Evolutionary conservation across 768 basidiomycete species (phyloP).

Genomic region (Suillus subalutaceus): DNA sequence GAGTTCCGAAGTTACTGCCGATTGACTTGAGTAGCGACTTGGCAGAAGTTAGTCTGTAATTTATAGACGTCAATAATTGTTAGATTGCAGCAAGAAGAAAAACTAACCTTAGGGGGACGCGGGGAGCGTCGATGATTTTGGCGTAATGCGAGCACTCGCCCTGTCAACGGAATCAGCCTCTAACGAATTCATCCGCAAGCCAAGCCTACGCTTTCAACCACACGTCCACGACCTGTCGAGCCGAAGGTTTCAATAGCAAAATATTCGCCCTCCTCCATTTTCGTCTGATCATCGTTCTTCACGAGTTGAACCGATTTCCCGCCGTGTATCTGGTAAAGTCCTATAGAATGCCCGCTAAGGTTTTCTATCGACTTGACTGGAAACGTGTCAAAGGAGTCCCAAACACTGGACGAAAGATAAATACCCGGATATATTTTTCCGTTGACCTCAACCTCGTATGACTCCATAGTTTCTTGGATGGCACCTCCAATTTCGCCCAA

Average conservation of each 20-base stretch:
- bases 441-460: conserved; percentile 93
- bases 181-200: neutral
- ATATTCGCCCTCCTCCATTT: conserved; percentile 99
- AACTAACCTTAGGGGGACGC: conserved; percentile 72
- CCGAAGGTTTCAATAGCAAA: conserved; percentile 99
- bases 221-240: conserved; percentile 89
- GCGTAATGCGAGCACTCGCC: conserved; percentile 97
- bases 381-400: conserved; percentile 7
- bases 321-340: conserved; percentile 89
- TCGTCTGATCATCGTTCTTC: conserved; percentile 86
- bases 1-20: conserved; percentile 89
- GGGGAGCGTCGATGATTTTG: conserved; percentile 65
- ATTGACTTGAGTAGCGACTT: conserved; percentile 87
- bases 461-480: conserved; percentile 99
- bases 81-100: neutral
- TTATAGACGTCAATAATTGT: conserved; percentile 10
- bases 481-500: conserved; percentile 89
- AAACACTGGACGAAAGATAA: conserved; percentile 1
- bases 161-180: conserved; percentile 38
- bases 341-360: conserved; percentile 93
- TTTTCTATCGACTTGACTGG: conserved; percentile 93
- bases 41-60: conserved; percentile 68
- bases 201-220: conserved; percentile 72
- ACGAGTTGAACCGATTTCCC: conserved; percentile 92
- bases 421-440: conserved; percentile 82